These are phyloP conservation scores for Scedosporium boydii DNA, from an alignment of 2,329 filamentous ascomycete genomes.

Conservation along the genomic window DNA sequence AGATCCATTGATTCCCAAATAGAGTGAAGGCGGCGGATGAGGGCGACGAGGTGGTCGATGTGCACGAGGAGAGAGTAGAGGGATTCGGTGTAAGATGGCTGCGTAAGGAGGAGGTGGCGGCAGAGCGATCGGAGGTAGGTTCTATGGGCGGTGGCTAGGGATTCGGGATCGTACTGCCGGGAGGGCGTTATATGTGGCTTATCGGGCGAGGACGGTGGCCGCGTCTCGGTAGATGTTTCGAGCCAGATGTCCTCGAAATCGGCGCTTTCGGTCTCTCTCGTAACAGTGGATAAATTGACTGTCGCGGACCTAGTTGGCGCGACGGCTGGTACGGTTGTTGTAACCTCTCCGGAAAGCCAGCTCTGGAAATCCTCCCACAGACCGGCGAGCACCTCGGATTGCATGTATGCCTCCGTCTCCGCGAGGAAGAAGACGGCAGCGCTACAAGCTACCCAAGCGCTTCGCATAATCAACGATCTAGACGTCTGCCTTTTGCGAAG, in stretches of 20 bases:
- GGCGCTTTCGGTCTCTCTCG: slow-evolving; percentile 7
- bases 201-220: slow-evolving; percentile 13
- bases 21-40: slow-evolving; percentile 63
- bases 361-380: slow-evolving; percentile 70
- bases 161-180: slow-evolving; percentile 65
- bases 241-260: slow-evolving; percentile 32
- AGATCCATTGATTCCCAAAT: slow-evolving; percentile 74
- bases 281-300: slow-evolving; percentile 8
- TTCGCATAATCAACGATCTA: slow-evolving; percentile 61
- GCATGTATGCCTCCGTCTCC: slow-evolving; percentile 79
- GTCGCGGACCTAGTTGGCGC: slow-evolving; percentile 8
- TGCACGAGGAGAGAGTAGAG: slow-evolving; percentile 60
- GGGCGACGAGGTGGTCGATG: slow-evolving; percentile 73
- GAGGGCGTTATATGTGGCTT: slow-evolving; percentile 9
- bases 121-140: slow-evolving; percentile 63
- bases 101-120: slow-evolving; percentile 57
- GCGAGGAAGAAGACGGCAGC: slow-evolving; percentile 83
- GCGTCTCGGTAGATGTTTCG: slow-evolving; percentile 8
- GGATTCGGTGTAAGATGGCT: slow-evolving; percentile 50
- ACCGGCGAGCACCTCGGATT: slow-evolving; percentile 75
- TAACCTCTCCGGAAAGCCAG: slow-evolving; percentile 49
- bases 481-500: slow-evolving; percentile 55
- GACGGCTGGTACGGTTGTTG: background rate
- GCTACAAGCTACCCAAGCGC: slow-evolving; percentile 82
- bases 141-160: slow-evolving; percentile 69